Evolutionary conservation across 371 early-diverging fungal genomes (phyloP).

Genomic region (Capillidium rhysosporum): DNA sequence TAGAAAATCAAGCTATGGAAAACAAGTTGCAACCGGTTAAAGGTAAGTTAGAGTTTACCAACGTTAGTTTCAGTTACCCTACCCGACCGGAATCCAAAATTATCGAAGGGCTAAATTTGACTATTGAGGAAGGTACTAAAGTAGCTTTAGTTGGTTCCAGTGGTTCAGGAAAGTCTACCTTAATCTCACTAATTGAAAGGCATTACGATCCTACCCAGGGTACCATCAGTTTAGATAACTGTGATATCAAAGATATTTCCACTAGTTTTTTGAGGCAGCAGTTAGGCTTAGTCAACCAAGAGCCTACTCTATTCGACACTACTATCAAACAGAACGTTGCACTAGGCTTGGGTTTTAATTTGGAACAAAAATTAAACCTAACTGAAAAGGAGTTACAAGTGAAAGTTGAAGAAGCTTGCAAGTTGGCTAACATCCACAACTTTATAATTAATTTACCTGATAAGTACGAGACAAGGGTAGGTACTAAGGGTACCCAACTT

Average conservation of each 20-base stretch:
- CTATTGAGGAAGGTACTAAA: conserved; percentile 46
- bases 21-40: conserved; percentile 11
- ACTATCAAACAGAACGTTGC: conserved; percentile 63
- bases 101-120: conserved; percentile 50
- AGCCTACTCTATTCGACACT: conserved; percentile 56
- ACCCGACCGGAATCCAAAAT: conserved; percentile 50
- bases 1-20: conserved; percentile 11
- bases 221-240: conserved; percentile 42
- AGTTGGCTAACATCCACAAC: conserved; percentile 43
- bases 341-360: conserved; percentile 31
- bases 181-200: conserved; percentile 39
- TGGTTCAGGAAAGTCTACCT: conserved; percentile 53
- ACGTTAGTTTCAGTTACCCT: conserved; percentile 63
- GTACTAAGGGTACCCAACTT: conserved; percentile 31
- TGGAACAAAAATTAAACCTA: conserved; percentile 11
- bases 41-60: conserved; percentile 26
- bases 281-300: conserved; percentile 76
- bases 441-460: conserved; percentile 52
- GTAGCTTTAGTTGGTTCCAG: conserved; percentile 10
- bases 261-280: conserved; percentile 37
- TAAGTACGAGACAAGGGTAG: conserved; percentile 45
- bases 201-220: conserved; percentile 48
- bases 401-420: conserved; percentile 30
- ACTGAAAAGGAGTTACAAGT: conserved; percentile 19
- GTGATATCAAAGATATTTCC: conserved; percentile 30